Percentiles rank a stretch among this genome's conserved stretches.
Evolutionary conservation across 257 asterid genomes (phyloP).

Genomic region (Scutellaria barbata): DNA sequence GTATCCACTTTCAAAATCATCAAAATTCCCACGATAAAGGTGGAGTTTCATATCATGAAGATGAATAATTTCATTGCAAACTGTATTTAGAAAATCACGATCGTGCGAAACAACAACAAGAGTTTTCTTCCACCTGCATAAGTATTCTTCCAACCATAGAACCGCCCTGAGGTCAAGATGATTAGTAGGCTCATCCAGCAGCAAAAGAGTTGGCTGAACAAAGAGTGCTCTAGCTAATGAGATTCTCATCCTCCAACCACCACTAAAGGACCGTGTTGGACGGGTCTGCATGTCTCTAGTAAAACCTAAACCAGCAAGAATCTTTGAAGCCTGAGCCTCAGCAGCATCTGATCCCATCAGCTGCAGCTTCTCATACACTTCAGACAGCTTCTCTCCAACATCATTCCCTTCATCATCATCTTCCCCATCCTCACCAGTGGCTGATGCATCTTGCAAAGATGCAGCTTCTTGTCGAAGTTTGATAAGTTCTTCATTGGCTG

Average conservation of each 20-base stretch:
- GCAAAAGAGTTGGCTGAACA: conserved; percentile 72
- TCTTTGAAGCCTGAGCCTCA: conserved; percentile 77
- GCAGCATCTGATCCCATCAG: conserved; percentile 80
- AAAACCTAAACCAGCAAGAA: conserved; percentile 77
- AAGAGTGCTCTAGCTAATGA: conserved; percentile 76
- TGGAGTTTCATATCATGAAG: conserved; percentile 68
- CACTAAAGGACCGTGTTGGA: conserved; percentile 68
- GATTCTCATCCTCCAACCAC: conserved; percentile 86
- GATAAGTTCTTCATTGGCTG: conserved; percentile 70
- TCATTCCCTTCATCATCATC: conserved; percentile 51
- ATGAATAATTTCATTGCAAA: conserved; percentile 66
- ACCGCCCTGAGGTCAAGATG: conserved; percentile 82
- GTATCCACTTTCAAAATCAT: conserved; percentile 61
- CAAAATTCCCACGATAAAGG: conserved; percentile 66
- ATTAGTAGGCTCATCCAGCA: conserved; percentile 75
- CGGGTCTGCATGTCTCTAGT: conserved; percentile 71
- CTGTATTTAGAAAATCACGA: conserved; percentile 67
- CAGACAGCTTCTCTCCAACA: conserved; percentile 60
- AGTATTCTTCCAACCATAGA: conserved; percentile 72
- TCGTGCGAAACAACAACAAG: conserved; percentile 74
- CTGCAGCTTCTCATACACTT: conserved; percentile 65
- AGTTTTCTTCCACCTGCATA: conserved; percentile 79
- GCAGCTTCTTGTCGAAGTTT: conserved; percentile 65
- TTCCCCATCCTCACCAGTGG: conserved; percentile 43
- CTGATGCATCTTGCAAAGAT: conserved; percentile 46